phyloP scores from a whole-genome alignment of 805 yeast species.

The Candida ulmi region DNA sequence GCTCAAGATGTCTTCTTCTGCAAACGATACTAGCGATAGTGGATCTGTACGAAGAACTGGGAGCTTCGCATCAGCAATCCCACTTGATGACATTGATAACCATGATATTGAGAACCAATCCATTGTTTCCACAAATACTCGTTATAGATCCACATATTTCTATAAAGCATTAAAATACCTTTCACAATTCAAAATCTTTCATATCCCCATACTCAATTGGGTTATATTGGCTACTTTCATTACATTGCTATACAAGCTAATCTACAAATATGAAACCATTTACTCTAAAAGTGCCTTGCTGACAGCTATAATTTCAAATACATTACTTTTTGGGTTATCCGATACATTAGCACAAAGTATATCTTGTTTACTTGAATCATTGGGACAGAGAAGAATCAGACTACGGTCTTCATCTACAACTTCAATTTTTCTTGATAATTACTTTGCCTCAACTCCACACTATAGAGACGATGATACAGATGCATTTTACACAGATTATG shows the following conservation, averaged over 20 bases:
- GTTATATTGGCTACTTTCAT: conserved; percentile 44
- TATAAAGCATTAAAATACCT: conserved; percentile 17
- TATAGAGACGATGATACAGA: conserved; percentile 15
- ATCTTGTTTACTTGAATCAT: conserved; percentile 17
- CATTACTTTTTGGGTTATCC: conserved; percentile 82
- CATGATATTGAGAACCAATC: conserved; percentile 5
- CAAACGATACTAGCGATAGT: not conserved
- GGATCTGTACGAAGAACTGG: not conserved
- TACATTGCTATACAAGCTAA: conserved; percentile 42
- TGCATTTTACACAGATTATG: conserved; percentile 24
- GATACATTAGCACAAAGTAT: conserved; percentile 78
- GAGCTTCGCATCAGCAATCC: no score
- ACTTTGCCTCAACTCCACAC: conserved; percentile 1
- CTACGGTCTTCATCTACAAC: conserved; percentile 4
- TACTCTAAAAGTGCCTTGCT: conserved; percentile 61
- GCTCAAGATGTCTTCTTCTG: not conserved
- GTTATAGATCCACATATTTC: conserved; percentile 12
- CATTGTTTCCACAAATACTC: conserved; percentile 7
- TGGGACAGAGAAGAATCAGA: conserved; percentile 3
- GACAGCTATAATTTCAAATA: conserved; percentile 78
- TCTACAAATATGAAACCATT: conserved; percentile 51
- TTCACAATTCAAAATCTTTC: conserved; percentile 30
- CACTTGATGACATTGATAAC: not conserved
- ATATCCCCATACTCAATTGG: conserved; percentile 55
- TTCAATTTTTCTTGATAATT: conserved; percentile 13